Evolutionary conservation across 164 flowering plant genomes (phyloP).

Genomic region (Nymphaea colorata): DNA sequence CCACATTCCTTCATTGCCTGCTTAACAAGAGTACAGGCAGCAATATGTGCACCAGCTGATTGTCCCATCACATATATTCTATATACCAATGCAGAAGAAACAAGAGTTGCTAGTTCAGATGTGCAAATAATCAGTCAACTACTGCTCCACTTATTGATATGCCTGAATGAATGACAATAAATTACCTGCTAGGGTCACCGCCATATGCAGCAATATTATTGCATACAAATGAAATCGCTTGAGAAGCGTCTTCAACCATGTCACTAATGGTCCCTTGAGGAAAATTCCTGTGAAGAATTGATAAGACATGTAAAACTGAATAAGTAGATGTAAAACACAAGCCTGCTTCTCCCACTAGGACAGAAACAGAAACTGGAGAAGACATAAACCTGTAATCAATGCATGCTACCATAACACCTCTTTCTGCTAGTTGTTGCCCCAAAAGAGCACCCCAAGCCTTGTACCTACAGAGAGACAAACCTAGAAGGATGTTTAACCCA

Average conservation of each 20-base stretch:
- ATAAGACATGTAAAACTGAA: neutral
- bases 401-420: slow-evolving; percentile 88
- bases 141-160: too few species aligned
- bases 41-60: slow-evolving; percentile 98
- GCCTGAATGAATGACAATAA: neutral
- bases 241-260: slow-evolving; percentile 81
- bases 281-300: slow-evolving; percentile 46
- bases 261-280: slow-evolving; percentile 96
- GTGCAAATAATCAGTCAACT: neutral
- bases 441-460: slow-evolving; percentile 97
- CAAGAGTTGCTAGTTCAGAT: neutral
- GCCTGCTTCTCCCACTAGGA: neutral
- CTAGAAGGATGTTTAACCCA: neutral
- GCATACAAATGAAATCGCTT: slow-evolving; percentile 81
- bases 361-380: slow-evolving; percentile 3
- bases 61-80: slow-evolving; percentile 94
- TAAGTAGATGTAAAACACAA: neutral
- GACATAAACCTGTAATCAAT: slow-evolving; percentile 74
- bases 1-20: slow-evolving; percentile 70
- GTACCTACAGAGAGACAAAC: slow-evolving; percentile 39
- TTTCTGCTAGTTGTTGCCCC: slow-evolving; percentile 72
- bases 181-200: slow-evolving; percentile 88
- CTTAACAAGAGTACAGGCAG: slow-evolving; percentile 76
- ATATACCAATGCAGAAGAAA: slow-evolving; percentile 2
- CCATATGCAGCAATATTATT: slow-evolving; percentile 82